Percentiles rank a stretch among this genome's conserved stretches.
These are phyloP conservation scores for Scheffersomyces lignosus DNA, from an alignment of 805 yeast genomes.

Conservation along the genomic window DNA sequence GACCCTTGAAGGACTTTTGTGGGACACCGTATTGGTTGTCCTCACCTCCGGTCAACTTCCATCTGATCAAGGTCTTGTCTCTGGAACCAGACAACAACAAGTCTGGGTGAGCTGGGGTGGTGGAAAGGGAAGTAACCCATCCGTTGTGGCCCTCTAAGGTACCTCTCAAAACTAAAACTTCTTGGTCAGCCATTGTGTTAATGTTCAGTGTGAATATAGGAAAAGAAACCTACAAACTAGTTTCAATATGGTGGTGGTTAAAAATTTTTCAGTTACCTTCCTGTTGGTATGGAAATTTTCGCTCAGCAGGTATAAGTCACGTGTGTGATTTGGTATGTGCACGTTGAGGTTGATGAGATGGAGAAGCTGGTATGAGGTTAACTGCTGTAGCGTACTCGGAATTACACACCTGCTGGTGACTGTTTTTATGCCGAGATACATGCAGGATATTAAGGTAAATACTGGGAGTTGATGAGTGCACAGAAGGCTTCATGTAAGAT, in stretches of 20 bases:
- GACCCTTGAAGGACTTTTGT: slow-evolving; percentile 95
- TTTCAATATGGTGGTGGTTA: too few species aligned
- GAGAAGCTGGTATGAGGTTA: slow-evolving; percentile 17
- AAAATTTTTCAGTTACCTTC: slow-evolving; percentile 2
- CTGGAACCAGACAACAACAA: slow-evolving; percentile 97
- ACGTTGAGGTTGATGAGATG: slow-evolving; percentile 3
- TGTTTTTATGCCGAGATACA: slow-evolving; percentile 33
- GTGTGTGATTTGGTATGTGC: too few species aligned
- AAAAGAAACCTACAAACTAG: slow-evolving; percentile 1
- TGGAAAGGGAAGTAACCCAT: slow-evolving; percentile 99
- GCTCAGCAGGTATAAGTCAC: too few species aligned
- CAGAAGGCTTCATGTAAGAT: too few species aligned
- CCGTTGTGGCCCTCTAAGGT: slow-evolving; percentile 86
- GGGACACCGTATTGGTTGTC: slow-evolving; percentile 94
- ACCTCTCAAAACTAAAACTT: slow-evolving; percentile 99
- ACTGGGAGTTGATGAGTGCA: too few species aligned
- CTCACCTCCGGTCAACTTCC: slow-evolving; percentile 96
- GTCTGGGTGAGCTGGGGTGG: slow-evolving; percentile 98
- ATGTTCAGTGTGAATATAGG: slow-evolving; percentile 4
- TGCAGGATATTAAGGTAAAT: too few species aligned
- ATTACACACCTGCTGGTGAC: slow-evolving; percentile 38
- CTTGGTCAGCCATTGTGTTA: slow-evolving; percentile 70
- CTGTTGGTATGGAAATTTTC: too few species aligned
- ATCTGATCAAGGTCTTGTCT: slow-evolving; percentile 97
- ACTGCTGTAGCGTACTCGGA: slow-evolving; percentile 36